Conservation (phyloP, 805 yeast species). For the Peterozyma toletana region DNA sequence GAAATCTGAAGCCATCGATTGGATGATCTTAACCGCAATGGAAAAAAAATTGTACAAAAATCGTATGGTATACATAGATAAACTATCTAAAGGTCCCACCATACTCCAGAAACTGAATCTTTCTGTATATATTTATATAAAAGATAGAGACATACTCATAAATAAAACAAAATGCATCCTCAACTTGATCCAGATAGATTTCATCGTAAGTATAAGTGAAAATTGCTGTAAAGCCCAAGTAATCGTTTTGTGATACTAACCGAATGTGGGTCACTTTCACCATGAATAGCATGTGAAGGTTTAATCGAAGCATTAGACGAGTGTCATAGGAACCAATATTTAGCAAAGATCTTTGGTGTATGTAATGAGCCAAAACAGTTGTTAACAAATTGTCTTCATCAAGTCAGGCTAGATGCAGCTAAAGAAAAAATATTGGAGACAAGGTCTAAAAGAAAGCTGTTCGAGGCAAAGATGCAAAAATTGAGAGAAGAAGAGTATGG, state of each 20-base stretch:
- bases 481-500: slow-evolving; percentile 77
- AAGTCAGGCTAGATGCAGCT: slow-evolving; percentile 59
- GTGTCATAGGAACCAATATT: slow-evolving; percentile 69
- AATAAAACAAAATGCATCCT: slow-evolving; percentile 20
- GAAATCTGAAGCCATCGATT: too few species aligned
- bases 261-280: background rate
- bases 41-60: too few species aligned
- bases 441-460: slow-evolving; percentile 45
- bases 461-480: slow-evolving; percentile 51
- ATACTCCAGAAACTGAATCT: too few species aligned
- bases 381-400: slow-evolving; percentile 71
- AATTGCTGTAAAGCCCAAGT: background rate
- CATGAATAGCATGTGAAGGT: slow-evolving; percentile 55
- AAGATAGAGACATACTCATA: too few species aligned
- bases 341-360: slow-evolving; percentile 68
- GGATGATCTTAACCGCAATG: too few species aligned
- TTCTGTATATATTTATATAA: too few species aligned
- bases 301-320: slow-evolving; percentile 83
- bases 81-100: too few species aligned
- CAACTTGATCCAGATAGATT: slow-evolving; percentile 22
- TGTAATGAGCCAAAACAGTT: slow-evolving; percentile 84
- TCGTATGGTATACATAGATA: too few species aligned
- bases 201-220: slow-evolving; percentile 16
- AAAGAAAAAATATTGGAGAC: slow-evolving; percentile 47
- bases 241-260: background rate